Base-by-base conservation (phyloP, 2,329 filamentous ascomycete genomes). In the Allantophomopsis lycopodina region DNA sequence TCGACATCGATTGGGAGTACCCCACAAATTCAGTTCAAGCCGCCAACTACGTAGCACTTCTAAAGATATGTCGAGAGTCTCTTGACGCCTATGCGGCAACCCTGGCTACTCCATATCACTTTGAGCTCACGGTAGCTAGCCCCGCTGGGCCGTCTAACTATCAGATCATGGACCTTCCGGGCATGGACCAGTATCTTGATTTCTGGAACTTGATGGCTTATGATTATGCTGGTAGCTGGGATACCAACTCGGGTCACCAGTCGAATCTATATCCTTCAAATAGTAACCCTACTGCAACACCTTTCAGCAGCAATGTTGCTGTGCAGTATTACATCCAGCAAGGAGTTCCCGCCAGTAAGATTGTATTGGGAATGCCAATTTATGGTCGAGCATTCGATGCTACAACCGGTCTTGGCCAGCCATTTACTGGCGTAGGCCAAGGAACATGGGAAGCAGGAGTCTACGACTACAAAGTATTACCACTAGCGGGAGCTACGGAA, bases 181-280 rank as follows among this genome's bases (percentile, higher is more conserved):
- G 59, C 42, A 83, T 83, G 79, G 76, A 83, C 53, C 57, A 53
- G 11, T 69, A 73, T 41, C 65, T 84, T 1, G 79, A 83, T 59
- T 83, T 83, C 56, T 83, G 79, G 79, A 83, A 83, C 56, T 60
- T 87, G 33, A 94, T 94, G 86, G 82, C 83, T 2, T 94, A 94
- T 60, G 86, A 94, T 60, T 93, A 73, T 56, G 78, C 86, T 5
- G 89, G 89, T 1, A 80, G 76, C 3, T 95, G 87, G 86, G 83
- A 88, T 51, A 50, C 61, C 3, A 51, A 51, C 1, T 67, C 83
- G 1, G 86, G 80, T 4, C 87, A 96, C 61, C 79, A 87, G 56
- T 75, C 88, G 5, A 95, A 94, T 56, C 56, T 95, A 31, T 82
- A 71, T 52, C 68, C 69, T 1, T 79, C 71, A 17, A 48, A 48